Conservation (phyloP, 2,329 filamentous ascomycete species). For the Phialophora macrospora region DNA sequence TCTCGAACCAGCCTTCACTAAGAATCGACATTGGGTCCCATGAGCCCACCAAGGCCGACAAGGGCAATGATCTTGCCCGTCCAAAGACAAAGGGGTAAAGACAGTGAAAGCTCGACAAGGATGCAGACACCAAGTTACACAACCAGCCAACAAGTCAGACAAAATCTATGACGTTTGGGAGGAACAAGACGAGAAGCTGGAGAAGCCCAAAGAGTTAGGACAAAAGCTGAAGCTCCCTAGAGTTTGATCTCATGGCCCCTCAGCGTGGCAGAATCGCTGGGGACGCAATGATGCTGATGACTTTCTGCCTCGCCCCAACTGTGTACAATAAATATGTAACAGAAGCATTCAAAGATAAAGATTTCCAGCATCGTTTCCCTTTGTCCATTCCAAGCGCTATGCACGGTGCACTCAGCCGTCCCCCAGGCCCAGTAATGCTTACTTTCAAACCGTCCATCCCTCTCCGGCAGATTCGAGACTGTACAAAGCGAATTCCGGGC, state of each 20-base stretch:
- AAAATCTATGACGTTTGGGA: not conserved
- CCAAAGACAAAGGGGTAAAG: not conserved
- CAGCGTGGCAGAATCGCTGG: not conserved
- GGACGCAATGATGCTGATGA: not conserved
- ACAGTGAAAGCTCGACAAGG: not conserved
- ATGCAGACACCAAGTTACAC: not conserved
- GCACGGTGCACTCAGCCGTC: not conserved
- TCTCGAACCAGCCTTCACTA: not conserved
- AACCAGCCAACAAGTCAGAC: not conserved
- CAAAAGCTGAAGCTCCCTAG: not conserved
- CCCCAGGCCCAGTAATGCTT: not conserved
- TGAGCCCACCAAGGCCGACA: not conserved
- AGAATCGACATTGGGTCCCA: not conserved
- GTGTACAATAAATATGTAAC: not conserved
- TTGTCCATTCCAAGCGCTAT: not conserved
- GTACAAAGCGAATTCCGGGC: not conserved
- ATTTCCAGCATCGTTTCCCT: not conserved
- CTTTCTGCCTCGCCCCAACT: not conserved
- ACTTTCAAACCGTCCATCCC: not conserved
- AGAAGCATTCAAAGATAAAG: not conserved
- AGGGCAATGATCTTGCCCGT: not conserved
- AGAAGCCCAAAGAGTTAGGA: not conserved
- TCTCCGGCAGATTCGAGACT: not conserved
- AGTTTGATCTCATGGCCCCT: not conserved
- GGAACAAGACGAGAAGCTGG: not conserved